These are phyloP conservation scores for Fremontodendron californicum DNA, from an alignment of 345 rosid genomes.

Conservation along the genomic window DNA sequence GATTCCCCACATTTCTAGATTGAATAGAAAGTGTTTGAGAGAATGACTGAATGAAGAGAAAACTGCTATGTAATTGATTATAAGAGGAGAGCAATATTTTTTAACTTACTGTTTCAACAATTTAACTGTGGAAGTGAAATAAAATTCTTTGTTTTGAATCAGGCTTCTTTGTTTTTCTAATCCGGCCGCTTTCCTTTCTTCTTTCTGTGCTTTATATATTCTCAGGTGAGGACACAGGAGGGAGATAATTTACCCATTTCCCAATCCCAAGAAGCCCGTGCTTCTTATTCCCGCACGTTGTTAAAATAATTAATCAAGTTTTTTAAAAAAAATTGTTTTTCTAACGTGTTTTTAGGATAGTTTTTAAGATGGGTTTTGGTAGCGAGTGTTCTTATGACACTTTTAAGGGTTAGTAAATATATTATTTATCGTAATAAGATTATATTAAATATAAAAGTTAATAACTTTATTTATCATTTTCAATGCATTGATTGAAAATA, in stretches of 20 bases:
- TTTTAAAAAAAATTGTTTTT: no score
- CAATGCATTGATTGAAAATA: no score
- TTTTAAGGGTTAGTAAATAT: no score
- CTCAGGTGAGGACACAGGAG: background rate
- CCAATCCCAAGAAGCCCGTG: background rate
- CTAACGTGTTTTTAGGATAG: no score
- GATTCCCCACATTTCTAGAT: constrained; percentile 24
- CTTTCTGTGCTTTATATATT: background rate
- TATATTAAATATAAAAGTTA: no score
- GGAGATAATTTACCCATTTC: background rate
- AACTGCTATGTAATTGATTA: background rate
- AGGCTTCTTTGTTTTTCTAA: background rate
- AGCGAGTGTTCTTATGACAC: no score
- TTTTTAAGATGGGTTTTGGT: no score
- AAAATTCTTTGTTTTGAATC: background rate
- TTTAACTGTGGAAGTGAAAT: background rate
- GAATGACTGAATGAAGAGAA: constrained; percentile 28
- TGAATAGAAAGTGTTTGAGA: constrained; percentile 27
- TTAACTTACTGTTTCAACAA: background rate
- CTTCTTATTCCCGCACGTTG: background rate
- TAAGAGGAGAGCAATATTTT: background rate
- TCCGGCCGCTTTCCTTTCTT: background rate
- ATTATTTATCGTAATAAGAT: no score
- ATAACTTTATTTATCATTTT: no score
- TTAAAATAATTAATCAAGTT: background rate